These are phyloP conservation scores for Plasmodium relictum DNA, from an alignment of 169 alveolate genomes.

Conservation along the genomic window DNA sequence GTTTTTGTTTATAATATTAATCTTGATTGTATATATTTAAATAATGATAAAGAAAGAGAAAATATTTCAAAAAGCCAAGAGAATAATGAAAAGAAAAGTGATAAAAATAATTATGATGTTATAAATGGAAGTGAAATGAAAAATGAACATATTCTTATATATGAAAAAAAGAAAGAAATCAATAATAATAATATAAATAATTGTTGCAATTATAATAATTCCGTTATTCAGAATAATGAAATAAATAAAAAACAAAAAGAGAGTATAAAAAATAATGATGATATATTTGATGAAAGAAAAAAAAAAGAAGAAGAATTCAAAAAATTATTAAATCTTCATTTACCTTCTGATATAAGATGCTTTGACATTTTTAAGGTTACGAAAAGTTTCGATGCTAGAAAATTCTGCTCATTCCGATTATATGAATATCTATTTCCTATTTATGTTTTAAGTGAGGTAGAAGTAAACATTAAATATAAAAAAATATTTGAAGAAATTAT, in stretches of 20 bases:
- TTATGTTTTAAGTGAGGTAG: constrained; percentile 76
- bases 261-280: not conserved
- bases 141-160: not conserved
- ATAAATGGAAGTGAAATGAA: not conserved
- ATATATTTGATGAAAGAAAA: constrained; percentile 38
- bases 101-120: not conserved
- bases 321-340: constrained; percentile 66
- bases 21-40: constrained; percentile 1
- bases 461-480: constrained; percentile 48
- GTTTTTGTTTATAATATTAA: constrained; percentile 83
- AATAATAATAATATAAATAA: not conserved
- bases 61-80: not conserved
- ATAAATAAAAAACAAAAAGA: not conserved
- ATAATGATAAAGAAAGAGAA: not conserved
- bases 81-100: not conserved
- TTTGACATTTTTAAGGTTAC: constrained; percentile 86
- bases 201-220: not conserved
- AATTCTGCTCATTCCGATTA: constrained; percentile 87
- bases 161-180: not conserved
- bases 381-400: constrained; percentile 89
- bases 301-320: constrained; percentile 77
- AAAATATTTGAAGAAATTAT: constrained; percentile 33
- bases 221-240: not conserved
- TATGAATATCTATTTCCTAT: constrained; percentile 88
- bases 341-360: constrained; percentile 84